Evolutionary conservation across 169 alveolate species (phyloP).

Genomic region (Eimeria acervulina): DNA sequence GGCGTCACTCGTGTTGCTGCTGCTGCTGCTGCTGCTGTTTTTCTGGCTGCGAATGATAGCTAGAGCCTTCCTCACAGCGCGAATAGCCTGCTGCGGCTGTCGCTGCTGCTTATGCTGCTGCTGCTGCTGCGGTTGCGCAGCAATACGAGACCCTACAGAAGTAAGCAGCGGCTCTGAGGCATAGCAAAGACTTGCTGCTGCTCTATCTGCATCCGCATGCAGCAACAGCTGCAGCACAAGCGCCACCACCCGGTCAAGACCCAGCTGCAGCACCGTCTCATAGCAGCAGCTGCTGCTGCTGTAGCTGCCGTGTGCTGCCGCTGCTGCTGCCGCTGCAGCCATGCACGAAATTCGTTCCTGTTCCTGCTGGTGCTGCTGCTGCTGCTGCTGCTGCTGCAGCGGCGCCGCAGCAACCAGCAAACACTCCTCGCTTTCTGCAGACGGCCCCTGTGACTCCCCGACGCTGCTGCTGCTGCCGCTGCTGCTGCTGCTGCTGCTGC

Average conservation of each 20-base stretch:
- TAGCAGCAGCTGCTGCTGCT: conserved; percentile 56
- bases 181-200: conserved; percentile 63
- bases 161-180: conserved; percentile 78
- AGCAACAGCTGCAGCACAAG: conserved; percentile 44
- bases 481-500: conserved; percentile 43
- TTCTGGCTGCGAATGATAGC: not conserved
- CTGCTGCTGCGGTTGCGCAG: conserved; percentile 71
- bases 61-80: not conserved
- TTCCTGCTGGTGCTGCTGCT: conserved; percentile 32
- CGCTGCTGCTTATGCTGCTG: conserved; percentile 55
- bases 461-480: conserved; percentile 14
- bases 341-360: not conserved
- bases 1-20: conserved; percentile 1
- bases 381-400: conserved; percentile 51
- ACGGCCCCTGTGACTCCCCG: not conserved
- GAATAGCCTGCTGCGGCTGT: conserved; percentile 38
- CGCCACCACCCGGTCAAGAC: conserved; percentile 32
- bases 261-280: conserved; percentile 66
- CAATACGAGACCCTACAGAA: conserved; percentile 48
- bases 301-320: not conserved
- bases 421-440: not conserved
- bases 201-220: conserved; percentile 71
- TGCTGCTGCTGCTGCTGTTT: conserved; percentile 37
- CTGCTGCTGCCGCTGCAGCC: conserved; percentile 30
- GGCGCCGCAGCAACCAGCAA: conserved; percentile 62